Evolutionary conservation across 2,329 filamentous ascomycete species (phyloP), one percentile per base, ranked within the genome.

Genomic region (Hymenoscyphus fructigenus): DNA sequence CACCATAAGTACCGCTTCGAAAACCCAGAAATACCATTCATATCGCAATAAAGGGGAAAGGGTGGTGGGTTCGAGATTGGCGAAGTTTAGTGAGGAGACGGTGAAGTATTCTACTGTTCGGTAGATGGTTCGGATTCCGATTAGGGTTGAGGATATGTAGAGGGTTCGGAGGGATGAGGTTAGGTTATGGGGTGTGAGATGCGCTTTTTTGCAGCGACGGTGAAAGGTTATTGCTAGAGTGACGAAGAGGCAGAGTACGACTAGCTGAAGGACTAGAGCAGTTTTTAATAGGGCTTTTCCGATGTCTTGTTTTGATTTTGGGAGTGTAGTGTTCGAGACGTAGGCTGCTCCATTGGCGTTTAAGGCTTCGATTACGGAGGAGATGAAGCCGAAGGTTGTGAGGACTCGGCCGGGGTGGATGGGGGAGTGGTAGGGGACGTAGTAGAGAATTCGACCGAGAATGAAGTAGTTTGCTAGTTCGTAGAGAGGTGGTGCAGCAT

Each of bases 391-490:
- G 66, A 84, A 84, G 3, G 78, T 81, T 5, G 78, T 78, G 17
- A 84, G 70, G 17, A 83, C 79, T 29, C 78, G 75, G 26, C 78
- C 76, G 0, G 82, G 81, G 47, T 81, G 76, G 36, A 84, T 74
- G 0, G 85, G 85, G 0, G 85, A 80, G 64, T 84, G 79, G 71
- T 87, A 85, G 0, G 86, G 86, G 2, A 86, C 79, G 74, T 89
- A 90, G 73, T 84, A 84, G 23, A 89, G 78, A 14, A 87, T 79
- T 3, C 85, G 82, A 1, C 83, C 83, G 28, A 89, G 81, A 63
- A 88, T 81, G 69, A 86, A 82, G 74, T 88, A 89, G 71, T 88
- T 87, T 63, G 84, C 81, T 2, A 86, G 79, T 61, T 86, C 85
- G 50, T 88, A 83, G 3, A 89, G 77, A 0, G 88, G 87, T 2